A percentile compares a stretch with the other conserved stretches of the same genome.
Evolutionary conservation across 2,329 filamentous ascomycete genomes (phyloP).

Genomic region (Monilinia aucupariae): DNA sequence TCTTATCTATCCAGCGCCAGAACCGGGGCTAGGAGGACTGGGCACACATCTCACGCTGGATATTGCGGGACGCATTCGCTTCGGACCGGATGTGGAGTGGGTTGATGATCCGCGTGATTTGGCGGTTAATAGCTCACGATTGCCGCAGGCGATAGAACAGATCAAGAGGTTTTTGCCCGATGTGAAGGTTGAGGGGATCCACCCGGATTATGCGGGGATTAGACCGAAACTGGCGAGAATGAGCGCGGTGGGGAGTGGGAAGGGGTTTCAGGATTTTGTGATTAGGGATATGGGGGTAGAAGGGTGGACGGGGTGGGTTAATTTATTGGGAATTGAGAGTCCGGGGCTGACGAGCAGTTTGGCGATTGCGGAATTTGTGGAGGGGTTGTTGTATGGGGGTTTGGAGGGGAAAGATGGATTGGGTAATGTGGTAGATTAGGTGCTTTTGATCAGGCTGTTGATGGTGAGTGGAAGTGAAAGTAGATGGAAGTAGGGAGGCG

Average conservation of each 20-base stretch:
- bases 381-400: constrained; percentile 32
- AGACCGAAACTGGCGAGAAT: constrained; percentile 69
- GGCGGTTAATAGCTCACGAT: constrained; percentile 56
- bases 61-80: constrained; percentile 74
- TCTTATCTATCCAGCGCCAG: constrained; percentile 81
- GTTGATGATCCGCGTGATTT: constrained; percentile 66
- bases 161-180: constrained; percentile 75
- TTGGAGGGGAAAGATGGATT: too few relatives aligned
- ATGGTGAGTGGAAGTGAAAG: too few relatives aligned
- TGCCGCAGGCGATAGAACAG: constrained; percentile 63
- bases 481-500: too few relatives aligned
- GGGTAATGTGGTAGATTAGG: background rate
- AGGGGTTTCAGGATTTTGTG: constrained; percentile 78
- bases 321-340: constrained; percentile 88
- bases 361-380: constrained; percentile 79
- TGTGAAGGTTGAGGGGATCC: constrained; percentile 60
- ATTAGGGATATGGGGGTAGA: constrained; percentile 61
- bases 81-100: constrained; percentile 96
- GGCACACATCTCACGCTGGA: constrained; percentile 94
- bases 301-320: constrained; percentile 77
- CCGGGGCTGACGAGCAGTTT: constrained; percentile 82
- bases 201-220: constrained; percentile 85
- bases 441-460: too few relatives aligned
- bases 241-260: constrained; percentile 56
- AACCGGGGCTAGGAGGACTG: constrained; percentile 74